Evolutionary conservation across 192 early-diverging fungal genomes (phyloP).

Genomic region (Spizellomyces sp.): DNA sequence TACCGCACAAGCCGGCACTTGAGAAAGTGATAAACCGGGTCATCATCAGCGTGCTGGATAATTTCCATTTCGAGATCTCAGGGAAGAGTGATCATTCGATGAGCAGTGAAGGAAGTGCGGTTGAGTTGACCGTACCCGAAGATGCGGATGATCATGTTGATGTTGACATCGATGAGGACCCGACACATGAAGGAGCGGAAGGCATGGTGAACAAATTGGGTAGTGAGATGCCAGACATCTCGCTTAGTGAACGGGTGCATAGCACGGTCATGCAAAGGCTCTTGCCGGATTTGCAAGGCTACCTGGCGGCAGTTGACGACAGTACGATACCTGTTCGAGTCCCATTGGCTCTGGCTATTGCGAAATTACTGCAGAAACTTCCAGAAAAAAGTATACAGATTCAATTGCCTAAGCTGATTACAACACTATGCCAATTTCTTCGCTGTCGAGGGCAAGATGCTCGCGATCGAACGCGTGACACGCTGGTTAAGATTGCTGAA

Average conservation of each 20-base stretch:
- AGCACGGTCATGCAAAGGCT: conserved; percentile 72
- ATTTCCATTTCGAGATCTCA: conserved; percentile 76
- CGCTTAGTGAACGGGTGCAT: conserved; percentile 61
- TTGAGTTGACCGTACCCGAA: conserved; percentile 6
- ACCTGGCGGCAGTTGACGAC: conserved; percentile 68
- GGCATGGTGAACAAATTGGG: conserved; percentile 32
- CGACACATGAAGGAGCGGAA: conserved; percentile 30
- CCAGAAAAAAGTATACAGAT: conserved; percentile 73
- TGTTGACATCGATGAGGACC: conserved; percentile 19
- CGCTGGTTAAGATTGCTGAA: conserved; percentile 81
- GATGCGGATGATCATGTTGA: conserved; percentile 8
- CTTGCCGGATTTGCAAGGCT: conserved; percentile 80
- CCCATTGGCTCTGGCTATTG: conserved; percentile 84
- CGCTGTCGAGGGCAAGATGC: conserved; percentile 76
- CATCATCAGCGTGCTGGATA: conserved; percentile 79
- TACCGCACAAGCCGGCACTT: conserved; percentile 64
- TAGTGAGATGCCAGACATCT: conserved; percentile 21
- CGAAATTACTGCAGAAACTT: conserved; percentile 78
- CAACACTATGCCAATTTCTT: conserved; percentile 85
- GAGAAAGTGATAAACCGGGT: conserved; percentile 86
- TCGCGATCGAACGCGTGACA: conserved; percentile 83
- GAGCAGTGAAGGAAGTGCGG: background rate
- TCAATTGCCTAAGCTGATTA: conserved; percentile 86
- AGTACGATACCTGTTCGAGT: conserved; percentile 78
- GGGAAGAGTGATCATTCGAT: background rate